Evolutionary conservation across 129 eudicot genomes (phyloP), one percentile per base, ranked within the genome.

Genomic region (Saposhnikovia divaricata): DNA sequence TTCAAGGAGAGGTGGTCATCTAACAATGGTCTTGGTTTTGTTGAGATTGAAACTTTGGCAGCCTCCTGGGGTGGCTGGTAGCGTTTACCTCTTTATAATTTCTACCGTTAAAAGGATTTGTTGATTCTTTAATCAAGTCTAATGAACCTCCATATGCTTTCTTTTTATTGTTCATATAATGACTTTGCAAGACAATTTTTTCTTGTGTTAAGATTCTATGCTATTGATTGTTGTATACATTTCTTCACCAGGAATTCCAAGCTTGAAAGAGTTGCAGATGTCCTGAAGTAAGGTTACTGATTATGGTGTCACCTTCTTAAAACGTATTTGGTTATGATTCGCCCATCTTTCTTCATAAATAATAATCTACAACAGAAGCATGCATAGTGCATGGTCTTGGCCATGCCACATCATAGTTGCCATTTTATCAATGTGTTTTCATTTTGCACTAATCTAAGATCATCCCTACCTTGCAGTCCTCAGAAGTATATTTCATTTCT

Each of bases 231-330:
- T 11, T 16, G 8, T 72, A n/a, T 14, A 3, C 19, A 28, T 50
- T 66, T 44, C 78, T 46, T 82, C 31, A 18, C 46, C 89, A 96
- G 99, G 90, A 18, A 87, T 96, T 28, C 71, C 91, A 74, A 96
- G 81, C 85, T 78, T 96, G 87, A 92, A 89, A 86, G 92, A 83
- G 63, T 82, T 96, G 44, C 99, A 96, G 76, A 88, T 96, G 34
- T 91, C 99, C 34, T 92, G 92, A 81, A 92, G 95, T 81, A 88
- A 87, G 83, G 93, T 96, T 83, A 90, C 99, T 10, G 97, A 96
- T 92, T 21, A 79, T 69, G 99, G 99, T 18, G 90, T 92, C 68
- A 51, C 93, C 38, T 89, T 82, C 84, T 82, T 95, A 80, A 89
- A 82, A 90, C 96, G 98, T 95, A 82, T 38, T 75, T 3, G 23